A percentile compares a stretch with the other conserved stretches of the same genome.
Conservation (phyloP, 2,329 filamentous ascomycete species). For the Paecilomyces sp. region DNA sequence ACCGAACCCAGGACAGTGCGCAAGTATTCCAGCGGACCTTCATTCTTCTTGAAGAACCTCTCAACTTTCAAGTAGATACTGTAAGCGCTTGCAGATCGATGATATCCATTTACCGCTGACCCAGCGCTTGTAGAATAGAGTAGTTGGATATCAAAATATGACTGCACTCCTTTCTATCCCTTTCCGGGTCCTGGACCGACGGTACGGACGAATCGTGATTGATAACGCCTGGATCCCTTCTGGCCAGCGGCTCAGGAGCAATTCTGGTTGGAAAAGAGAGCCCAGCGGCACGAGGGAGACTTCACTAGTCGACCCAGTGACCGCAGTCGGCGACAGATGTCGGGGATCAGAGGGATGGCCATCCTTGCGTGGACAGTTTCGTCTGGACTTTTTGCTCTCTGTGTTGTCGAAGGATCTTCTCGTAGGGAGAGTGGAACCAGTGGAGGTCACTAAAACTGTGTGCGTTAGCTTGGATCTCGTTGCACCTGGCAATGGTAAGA, state of each 20-base stretch:
- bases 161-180: not conserved
- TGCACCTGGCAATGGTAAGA: not conserved
- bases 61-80: not conserved
- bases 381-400: not conserved
- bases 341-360: not conserved
- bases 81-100: not conserved
- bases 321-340: not conserved
- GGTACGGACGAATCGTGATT: not conserved
- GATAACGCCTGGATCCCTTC: not conserved
- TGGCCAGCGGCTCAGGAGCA: not conserved
- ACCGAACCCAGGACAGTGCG: not conserved
- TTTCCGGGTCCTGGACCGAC: not conserved
- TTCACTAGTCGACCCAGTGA: not conserved
- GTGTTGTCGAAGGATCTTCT: not conserved
- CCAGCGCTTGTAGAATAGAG: not conserved
- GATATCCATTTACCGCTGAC: not conserved
- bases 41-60: not conserved
- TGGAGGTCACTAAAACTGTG: not conserved
- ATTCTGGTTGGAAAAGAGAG: not conserved
- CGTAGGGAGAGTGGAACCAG: not conserved
- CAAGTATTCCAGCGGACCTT: not conserved
- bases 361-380: not conserved
- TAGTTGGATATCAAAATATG: not conserved
- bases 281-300: not conserved
- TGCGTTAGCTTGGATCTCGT: constrained; percentile 1